Percentiles rank a stretch among this genome's conserved stretches.
Evolutionary conservation across 2,329 filamentous ascomycete genomes (phyloP).

Genomic region (Colletotrichum sp.): DNA sequence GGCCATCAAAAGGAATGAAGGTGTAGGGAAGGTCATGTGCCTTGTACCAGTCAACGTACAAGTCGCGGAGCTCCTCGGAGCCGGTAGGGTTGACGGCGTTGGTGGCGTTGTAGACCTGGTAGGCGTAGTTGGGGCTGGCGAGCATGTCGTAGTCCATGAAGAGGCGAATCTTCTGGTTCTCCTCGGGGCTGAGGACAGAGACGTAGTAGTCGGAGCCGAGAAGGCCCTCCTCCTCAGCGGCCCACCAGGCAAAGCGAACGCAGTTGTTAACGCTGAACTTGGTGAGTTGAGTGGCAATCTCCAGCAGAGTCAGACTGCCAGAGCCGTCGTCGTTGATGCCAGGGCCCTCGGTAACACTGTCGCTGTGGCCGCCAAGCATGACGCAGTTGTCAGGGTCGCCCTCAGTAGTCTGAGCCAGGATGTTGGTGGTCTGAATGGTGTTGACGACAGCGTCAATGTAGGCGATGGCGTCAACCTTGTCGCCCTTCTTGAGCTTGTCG

Average conservation of each 20-base stretch:
- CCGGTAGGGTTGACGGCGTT: conserved; percentile 74
- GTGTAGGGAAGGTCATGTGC: conserved; percentile 68
- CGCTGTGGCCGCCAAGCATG: conserved; percentile 69
- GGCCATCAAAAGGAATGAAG: conserved; percentile 77
- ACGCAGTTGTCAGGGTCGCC: conserved; percentile 69
- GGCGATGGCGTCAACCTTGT: conserved; percentile 57
- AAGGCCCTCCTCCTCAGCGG: conserved; percentile 70
- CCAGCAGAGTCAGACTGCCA: conserved; percentile 66
- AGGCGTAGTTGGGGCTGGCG: conserved; percentile 69
- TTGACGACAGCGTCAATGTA: conserved; percentile 65
- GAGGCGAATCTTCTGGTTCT: conserved; percentile 66
- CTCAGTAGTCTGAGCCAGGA: conserved; percentile 65
- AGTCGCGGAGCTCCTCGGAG: conserved; percentile 70
- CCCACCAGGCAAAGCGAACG: conserved; percentile 72
- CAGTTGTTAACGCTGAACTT: conserved; percentile 67
- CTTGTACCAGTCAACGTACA: conserved; percentile 73
- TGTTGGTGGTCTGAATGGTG: conserved; percentile 60
- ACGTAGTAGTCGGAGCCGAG: conserved; percentile 69
- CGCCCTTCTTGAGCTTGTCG: conserved; percentile 55
- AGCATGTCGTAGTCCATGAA: conserved; percentile 78
- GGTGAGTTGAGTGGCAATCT: conserved; percentile 64
- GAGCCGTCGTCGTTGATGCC: conserved; percentile 83
- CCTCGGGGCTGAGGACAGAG: conserved; percentile 54
- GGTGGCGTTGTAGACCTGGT: conserved; percentile 74
- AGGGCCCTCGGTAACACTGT: conserved; percentile 66